Percentiles rank a stretch among this genome's conserved stretches.
phyloP scores from a whole-genome alignment of 2,329 filamentous ascomycete genomes.

The Magnaporthiopsis poae region DNA sequence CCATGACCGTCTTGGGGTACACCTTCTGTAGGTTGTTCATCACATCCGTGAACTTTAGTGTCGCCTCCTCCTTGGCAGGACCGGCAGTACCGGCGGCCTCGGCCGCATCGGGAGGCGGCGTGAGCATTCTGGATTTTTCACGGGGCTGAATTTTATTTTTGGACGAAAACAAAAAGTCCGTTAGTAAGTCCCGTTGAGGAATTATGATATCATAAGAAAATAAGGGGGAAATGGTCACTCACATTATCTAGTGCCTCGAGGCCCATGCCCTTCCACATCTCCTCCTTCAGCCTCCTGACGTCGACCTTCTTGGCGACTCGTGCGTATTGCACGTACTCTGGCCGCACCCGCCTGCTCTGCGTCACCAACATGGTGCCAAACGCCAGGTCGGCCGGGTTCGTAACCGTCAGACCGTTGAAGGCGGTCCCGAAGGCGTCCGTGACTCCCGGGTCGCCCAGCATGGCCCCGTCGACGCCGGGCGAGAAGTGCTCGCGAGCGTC shows the following conservation, averaged over 20 bases:
- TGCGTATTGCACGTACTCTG: conserved; percentile 62
- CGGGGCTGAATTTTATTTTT: conserved; percentile 14
- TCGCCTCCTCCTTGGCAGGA: conserved; percentile 32
- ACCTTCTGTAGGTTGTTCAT: conserved; percentile 82
- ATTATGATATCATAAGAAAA: neutral
- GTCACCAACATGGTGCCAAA: conserved; percentile 62
- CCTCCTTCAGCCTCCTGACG: conserved; percentile 57
- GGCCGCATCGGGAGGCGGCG: conserved; percentile 17
- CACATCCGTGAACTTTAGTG: conserved; percentile 76
- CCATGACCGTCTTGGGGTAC: conserved; percentile 76
- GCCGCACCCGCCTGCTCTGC: conserved; percentile 50
- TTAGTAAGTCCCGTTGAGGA: neutral
- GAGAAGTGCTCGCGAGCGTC: conserved; percentile 74
- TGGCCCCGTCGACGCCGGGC: conserved; percentile 25
- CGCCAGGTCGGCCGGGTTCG: conserved; percentile 33
- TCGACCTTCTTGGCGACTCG: conserved; percentile 64
- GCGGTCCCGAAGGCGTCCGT: conserved; percentile 16
- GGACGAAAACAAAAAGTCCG: neutral
- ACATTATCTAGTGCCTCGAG: conserved; percentile 41
- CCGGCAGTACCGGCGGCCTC: conserved; percentile 12
- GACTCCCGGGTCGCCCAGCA: conserved; percentile 35
- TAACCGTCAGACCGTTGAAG: conserved; percentile 35
- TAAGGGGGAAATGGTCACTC: conserved; percentile 17
- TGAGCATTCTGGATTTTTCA: conserved; percentile 21
- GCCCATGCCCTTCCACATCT: conserved; percentile 59